These are phyloP conservation scores for Metschnikowia picachoensis DNA, from an alignment of 805 yeast species.

Conservation along the genomic window DNA sequence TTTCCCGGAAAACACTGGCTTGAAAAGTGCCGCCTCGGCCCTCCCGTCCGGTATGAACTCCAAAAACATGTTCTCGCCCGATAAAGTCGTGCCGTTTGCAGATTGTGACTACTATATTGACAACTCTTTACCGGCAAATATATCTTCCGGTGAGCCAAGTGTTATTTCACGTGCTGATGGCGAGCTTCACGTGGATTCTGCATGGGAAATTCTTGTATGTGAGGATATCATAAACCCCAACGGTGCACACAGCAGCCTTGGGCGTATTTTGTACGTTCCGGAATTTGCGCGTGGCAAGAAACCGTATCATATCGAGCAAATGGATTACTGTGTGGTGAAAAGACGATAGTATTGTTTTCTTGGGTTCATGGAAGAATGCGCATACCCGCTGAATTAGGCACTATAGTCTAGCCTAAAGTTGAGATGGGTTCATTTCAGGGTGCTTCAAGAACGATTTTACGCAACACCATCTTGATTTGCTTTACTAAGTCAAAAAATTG, in stretches of 20 bases:
- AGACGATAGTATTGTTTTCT: not conserved
- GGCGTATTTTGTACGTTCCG: conserved; percentile 54
- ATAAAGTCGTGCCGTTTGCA: conserved; percentile 46
- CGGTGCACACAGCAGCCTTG: conserved; percentile 49
- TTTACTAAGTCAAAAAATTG: too few relatives aligned
- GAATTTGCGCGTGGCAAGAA: conserved; percentile 19
- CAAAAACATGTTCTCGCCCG: conserved; percentile 58
- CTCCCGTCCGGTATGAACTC: conserved; percentile 73
- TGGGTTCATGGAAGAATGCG: too few relatives aligned
- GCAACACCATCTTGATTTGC: too few relatives aligned
- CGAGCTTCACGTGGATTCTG: conserved; percentile 19
- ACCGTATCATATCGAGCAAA: conserved; percentile 39
- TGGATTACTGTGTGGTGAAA: conserved; percentile 46
- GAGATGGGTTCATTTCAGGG: too few relatives aligned
- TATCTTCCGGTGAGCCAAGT: conserved; percentile 38
- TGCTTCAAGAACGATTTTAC: too few relatives aligned
- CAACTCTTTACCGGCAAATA: conserved; percentile 46
- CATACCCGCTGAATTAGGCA: too few relatives aligned
- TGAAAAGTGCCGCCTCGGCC: conserved; percentile 35
- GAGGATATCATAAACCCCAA: conserved; percentile 50
- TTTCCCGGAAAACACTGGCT: conserved; percentile 46
- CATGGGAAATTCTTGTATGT: conserved; percentile 51
- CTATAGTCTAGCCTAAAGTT: too few relatives aligned
- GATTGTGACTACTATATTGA: conserved; percentile 74
- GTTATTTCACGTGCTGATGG: conserved; percentile 7